phyloP scores from a whole-genome alignment of 805 yeast genomes.

The Starmerella floris region DNA sequence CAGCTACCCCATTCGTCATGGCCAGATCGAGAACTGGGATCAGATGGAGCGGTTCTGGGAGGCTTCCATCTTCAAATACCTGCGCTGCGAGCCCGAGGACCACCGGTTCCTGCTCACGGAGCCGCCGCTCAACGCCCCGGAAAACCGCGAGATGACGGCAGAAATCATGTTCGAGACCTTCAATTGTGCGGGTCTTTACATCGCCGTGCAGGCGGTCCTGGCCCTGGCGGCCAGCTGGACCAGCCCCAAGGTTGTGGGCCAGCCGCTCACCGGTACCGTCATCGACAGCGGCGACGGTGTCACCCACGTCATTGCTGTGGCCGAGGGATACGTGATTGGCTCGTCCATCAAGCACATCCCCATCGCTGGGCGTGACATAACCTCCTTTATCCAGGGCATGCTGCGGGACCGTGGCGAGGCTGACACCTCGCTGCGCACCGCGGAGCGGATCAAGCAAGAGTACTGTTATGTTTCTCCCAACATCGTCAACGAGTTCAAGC shows the following conservation, averaged over 20 bases:
- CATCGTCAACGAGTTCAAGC: constrained; percentile 88
- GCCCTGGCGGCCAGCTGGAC: constrained; percentile 99
- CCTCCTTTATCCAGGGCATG: constrained; percentile 80
- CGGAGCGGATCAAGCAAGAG: constrained; percentile 92
- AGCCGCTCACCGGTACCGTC: constrained; percentile 95
- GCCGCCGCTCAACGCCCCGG: constrained; percentile 99
- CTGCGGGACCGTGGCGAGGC: constrained; percentile 94
- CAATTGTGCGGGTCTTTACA: constrained; percentile 96
- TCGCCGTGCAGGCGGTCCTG: constrained; percentile 96
- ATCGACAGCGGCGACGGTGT: constrained; percentile 99
- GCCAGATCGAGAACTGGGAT: constrained; percentile 98
- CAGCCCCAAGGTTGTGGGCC: constrained; percentile 82
- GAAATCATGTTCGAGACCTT: constrained; percentile 98
- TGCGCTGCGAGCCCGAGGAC: constrained; percentile 97
- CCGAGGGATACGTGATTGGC: constrained; percentile 97
- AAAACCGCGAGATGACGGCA: constrained; percentile 95
- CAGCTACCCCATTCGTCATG: constrained; percentile 89
- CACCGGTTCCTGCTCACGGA: constrained; percentile 91
- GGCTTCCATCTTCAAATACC: constrained; percentile 85
- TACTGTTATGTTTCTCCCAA: constrained; percentile 96
- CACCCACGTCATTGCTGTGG: constrained; percentile 97
- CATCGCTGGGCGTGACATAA: constrained; percentile 96
- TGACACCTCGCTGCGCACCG: constrained; percentile 87
- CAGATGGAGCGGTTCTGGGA: constrained; percentile 99
- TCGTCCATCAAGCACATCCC: constrained; percentile 95